Percentiles rank a stretch among this genome's conserved stretches.
Conservation (phyloP, 768 basidiomycete species). For the Jaapia argillacea region DNA sequence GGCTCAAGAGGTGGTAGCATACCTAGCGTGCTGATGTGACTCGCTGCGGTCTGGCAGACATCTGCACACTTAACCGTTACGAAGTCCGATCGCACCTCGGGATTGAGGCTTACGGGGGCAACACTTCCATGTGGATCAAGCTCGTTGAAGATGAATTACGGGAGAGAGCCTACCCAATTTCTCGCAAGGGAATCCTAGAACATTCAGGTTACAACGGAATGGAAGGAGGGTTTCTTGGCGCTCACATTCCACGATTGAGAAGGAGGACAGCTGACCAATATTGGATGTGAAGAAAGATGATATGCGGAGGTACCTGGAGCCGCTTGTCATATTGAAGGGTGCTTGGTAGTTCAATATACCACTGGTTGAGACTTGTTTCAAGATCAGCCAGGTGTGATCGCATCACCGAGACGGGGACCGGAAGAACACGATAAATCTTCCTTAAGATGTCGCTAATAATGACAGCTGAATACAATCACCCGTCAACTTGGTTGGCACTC, state of each 20-base stretch:
- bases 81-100: conserved; percentile 19
- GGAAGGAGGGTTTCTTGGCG: neutral
- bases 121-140: neutral
- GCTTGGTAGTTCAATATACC: conserved; percentile 63
- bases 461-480: too few relatives aligned
- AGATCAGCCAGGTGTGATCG: conserved; percentile 34
- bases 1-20: conserved; percentile 6
- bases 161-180: neutral
- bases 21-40: conserved; percentile 62
- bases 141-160: neutral
- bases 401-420: conserved; percentile 34
- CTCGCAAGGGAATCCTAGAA: neutral
- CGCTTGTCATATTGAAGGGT: conserved; percentile 49
- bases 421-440: conserved; percentile 60
- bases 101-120: neutral
- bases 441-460: conserved; percentile 61
- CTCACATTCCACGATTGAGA: conserved; percentile 51
- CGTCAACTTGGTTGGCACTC: too few relatives aligned
- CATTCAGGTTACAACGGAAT: neutral
- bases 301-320: conserved; percentile 45
- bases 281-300: conserved; percentile 60
- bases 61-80: conserved; percentile 61
- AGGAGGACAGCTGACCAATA: conserved; percentile 73
- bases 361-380: conserved; percentile 63
- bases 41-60: conserved; percentile 63